Evolutionary conservation across 164 flowering plant genomes (phyloP).

Genomic region (Chimonanthus praecox): DNA sequence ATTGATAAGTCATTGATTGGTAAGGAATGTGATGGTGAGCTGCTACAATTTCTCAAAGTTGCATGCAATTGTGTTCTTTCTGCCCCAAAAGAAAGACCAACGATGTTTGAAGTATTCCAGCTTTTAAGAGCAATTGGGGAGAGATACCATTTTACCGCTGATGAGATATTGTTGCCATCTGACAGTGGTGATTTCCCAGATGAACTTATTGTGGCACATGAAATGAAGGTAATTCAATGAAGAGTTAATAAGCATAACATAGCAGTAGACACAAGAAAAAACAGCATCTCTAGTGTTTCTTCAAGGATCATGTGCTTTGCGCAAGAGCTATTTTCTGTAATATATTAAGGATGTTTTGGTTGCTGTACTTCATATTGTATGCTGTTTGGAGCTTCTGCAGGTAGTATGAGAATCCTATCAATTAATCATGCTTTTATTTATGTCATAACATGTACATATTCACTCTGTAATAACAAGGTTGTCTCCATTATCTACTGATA

Average conservation of each 20-base stretch:
- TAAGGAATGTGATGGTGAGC: constrained; percentile 15
- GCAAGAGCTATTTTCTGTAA: not conserved
- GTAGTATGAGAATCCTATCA: not conserved
- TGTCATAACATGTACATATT: not conserved
- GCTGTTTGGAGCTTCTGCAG: not conserved
- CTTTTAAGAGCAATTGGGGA: constrained; percentile 22
- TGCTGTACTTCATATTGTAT: not conserved
- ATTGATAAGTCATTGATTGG: constrained; percentile 21
- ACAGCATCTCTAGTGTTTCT: not conserved
- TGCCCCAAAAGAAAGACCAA: constrained; percentile 21
- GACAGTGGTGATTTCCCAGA: constrained; percentile 8
- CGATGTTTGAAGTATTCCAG: constrained; percentile 20
- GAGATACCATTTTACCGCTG: constrained; percentile 16
- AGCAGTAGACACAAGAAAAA: not conserved
- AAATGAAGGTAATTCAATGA: constrained; percentile 1
- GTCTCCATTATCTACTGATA: not conserved
- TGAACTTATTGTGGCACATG: constrained; percentile 18
- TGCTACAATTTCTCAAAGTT: constrained; percentile 19
- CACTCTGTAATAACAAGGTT: not conserved
- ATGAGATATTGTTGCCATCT: constrained; percentile 10
- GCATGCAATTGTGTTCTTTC: constrained; percentile 18
- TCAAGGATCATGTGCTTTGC: not conserved
- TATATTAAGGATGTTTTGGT: constrained; percentile 2
- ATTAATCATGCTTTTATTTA: not conserved
- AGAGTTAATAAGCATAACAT: not conserved